A percentile compares a stretch with the other conserved stretches of the same genome.
Conservation (phyloP, 108 stramenopile genomes). For the Cyclostephanos invisitatus region DNA sequence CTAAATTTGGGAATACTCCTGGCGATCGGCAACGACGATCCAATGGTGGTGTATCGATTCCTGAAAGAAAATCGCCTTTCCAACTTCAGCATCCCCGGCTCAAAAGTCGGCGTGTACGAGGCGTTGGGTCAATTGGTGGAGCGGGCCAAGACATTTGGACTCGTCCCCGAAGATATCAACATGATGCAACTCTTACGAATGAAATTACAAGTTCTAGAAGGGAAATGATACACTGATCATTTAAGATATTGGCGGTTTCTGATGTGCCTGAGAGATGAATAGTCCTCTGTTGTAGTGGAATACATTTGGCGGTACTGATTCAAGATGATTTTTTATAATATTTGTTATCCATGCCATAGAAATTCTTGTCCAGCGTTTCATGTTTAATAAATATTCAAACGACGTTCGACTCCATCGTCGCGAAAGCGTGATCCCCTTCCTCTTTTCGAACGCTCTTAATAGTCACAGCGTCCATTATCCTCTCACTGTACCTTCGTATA, state of each 20-base stretch:
- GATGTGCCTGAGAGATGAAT: background rate
- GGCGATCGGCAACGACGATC: slow-evolving; percentile 21
- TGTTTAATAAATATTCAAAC: too few relatives aligned
- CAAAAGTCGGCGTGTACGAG: slow-evolving; percentile 25
- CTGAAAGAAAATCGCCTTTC: slow-evolving; percentile 35
- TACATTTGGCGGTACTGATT: too few relatives aligned
- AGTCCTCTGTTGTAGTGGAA: too few relatives aligned
- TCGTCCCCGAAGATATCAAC: background rate
- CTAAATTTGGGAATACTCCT: slow-evolving; percentile 25
- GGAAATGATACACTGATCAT: background rate
- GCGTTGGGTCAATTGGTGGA: slow-evolving; percentile 4
- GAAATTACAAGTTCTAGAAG: slow-evolving; percentile 15
- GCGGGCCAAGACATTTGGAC: background rate
- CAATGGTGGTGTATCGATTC: slow-evolving; percentile 24
- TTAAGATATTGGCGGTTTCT: background rate
- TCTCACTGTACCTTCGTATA: too few relatives aligned
- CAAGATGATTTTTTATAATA: too few relatives aligned
- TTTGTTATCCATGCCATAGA: too few relatives aligned
- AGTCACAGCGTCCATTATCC: too few relatives aligned
- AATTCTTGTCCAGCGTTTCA: too few relatives aligned
- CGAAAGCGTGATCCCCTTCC: too few relatives aligned
- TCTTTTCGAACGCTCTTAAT: too few relatives aligned
- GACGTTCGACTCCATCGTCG: too few relatives aligned
- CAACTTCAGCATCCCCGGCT: slow-evolving; percentile 34
- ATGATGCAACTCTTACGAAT: slow-evolving; percentile 6